Base-by-base conservation (phyloP, 768 basidiomycete genomes). In the Coprinopsis sp. region DNA sequence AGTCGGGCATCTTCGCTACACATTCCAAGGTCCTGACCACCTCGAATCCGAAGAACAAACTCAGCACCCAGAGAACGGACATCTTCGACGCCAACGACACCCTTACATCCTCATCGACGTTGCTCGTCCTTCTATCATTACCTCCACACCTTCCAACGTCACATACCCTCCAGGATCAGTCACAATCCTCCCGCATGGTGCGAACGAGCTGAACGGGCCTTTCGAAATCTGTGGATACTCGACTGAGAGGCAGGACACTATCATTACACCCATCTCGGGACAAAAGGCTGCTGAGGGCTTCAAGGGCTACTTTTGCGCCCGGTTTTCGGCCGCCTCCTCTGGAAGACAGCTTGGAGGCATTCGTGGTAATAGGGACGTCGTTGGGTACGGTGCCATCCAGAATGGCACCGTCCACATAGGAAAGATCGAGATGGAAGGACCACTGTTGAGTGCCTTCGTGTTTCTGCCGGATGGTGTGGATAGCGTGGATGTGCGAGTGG, bases 1-100 rank as follows among this genome's bases (percentile, higher is more conserved):
- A 6, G 84, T 85, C 3, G 87, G 83, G 0, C 84, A 89, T 59
- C 68, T 89, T 1, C 75, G 82, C 2, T 86, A 87, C 61, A 81
- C 79, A 0, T 89, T 86, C 64, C 59, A 61, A 2, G 38, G 47
- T 47, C 68, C 5, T 40, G 53, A 4, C 10, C 57, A 39, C 29
- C 63, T 41, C 30, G 37, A 58, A 38, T 53, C 42, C 19, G 37
- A n/a, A 30, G 12, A 10, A 21, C 43, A 10, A 33, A 33, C 5
- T 33, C 29, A 30, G 27, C 11, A 29, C 16, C n/a, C 6, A 21
- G 14, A 23, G 14, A n/a, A n/a, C n/a, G n/a, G n/a, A n/a, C n/a
- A n/a, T n/a, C n/a, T n/a, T n/a, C n/a, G n/a, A n/a, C n/a, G 30
- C 31, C 14, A 34, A 24, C 25, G 22, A 23, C 27, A 28, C 18